phyloP scores from a whole-genome alignment of 1,284 basidiomycete genomes.

The Polyporus tsugae region DNA sequence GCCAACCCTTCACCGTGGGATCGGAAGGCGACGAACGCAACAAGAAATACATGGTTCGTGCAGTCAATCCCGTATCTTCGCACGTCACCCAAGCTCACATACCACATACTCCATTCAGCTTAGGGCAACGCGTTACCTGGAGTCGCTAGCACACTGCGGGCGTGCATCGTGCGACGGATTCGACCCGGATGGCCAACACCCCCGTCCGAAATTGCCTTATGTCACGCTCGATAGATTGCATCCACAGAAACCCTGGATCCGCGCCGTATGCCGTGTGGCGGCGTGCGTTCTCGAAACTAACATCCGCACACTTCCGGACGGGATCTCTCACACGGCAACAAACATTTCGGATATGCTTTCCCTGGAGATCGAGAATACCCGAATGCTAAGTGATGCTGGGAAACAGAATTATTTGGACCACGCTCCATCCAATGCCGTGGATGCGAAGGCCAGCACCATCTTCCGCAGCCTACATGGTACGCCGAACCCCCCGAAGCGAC shows the following conservation, averaged over 20 bases:
- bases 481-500: conserved; percentile 29
- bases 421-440: conserved; percentile 64
- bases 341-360: conserved; percentile 50
- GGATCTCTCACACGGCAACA: conserved; percentile 35
- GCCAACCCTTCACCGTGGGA: conserved; percentile 69
- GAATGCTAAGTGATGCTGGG: conserved; percentile 44
- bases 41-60: conserved; percentile 61
- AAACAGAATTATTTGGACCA: conserved; percentile 51
- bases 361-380: conserved; percentile 48
- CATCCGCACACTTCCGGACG: conserved; percentile 53
- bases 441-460: conserved; percentile 54
- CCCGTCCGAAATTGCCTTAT: conserved; percentile 33
- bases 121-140: conserved; percentile 51
- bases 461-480: conserved; percentile 59
- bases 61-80: not conserved
- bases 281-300: conserved; percentile 64
- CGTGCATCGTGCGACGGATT: conserved; percentile 30
- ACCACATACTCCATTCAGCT: conserved; percentile 39
- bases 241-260: conserved; percentile 31
- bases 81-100: conserved; percentile 14
- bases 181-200: conserved; percentile 16
- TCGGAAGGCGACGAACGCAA: conserved; percentile 65
- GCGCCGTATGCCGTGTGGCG: conserved; percentile 55
- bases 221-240: conserved; percentile 26
- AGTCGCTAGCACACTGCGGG: conserved; percentile 41